Evolutionary conservation across 805 yeast genomes (phyloP).

Genomic region (Yamadazyma tumulicola): DNA sequence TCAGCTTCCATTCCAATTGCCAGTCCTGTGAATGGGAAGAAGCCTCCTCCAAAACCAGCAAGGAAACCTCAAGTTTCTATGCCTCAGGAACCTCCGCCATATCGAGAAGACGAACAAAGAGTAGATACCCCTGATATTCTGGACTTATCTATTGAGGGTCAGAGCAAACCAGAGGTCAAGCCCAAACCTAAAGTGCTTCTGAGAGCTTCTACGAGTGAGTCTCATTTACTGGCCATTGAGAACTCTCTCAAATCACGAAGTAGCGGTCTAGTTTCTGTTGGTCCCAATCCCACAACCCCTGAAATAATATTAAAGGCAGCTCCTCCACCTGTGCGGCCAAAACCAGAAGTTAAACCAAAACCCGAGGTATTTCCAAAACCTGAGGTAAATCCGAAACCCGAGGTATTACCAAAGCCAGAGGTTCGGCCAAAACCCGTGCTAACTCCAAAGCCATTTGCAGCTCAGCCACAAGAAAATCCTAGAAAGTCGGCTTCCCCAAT

Average conservation of each 20-base stretch:
- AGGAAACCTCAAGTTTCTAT: slow-evolving; percentile 22
- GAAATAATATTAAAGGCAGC: no score
- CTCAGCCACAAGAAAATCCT: background rate
- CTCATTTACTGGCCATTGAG: slow-evolving; percentile 1
- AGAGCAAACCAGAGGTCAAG: slow-evolving; percentile 1
- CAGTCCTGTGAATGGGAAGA: slow-evolving; percentile 16
- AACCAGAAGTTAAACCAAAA: slow-evolving; percentile 12
- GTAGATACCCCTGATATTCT: background rate
- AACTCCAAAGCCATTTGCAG: slow-evolving; percentile 1
- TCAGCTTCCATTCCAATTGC: slow-evolving; percentile 4
- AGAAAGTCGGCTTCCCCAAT: slow-evolving; percentile 9
- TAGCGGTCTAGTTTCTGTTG: no score
- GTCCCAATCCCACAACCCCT: no score
- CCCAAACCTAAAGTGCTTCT: slow-evolving; percentile 12
- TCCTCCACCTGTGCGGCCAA: no score
- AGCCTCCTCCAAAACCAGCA: slow-evolving; percentile 44
- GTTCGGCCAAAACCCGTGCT: slow-evolving; percentile 1
- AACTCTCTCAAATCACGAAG: slow-evolving; percentile 4
- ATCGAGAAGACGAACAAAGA: slow-evolving; percentile 8
- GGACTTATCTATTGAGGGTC: background rate
- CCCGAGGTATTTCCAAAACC: slow-evolving; percentile 12
- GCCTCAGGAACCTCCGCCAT: slow-evolving; percentile 22
- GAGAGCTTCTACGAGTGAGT: slow-evolving; percentile 1
- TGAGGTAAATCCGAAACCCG: slow-evolving; percentile 9
- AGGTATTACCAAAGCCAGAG: background rate